These are phyloP conservation scores for Suhomyces sp. DNA, from an alignment of 805 yeast genomes.

Conservation along the genomic window DNA sequence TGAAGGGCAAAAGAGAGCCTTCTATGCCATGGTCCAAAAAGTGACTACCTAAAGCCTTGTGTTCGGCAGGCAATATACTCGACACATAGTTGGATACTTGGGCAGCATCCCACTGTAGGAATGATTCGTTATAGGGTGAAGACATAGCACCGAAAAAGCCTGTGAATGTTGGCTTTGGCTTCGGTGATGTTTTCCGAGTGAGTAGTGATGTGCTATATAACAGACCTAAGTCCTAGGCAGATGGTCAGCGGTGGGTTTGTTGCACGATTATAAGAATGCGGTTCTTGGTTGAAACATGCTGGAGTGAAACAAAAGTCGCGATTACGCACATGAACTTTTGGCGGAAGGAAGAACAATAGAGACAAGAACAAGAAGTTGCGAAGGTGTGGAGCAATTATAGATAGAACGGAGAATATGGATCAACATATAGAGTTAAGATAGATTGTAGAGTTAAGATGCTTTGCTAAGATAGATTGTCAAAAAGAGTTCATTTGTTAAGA, in stretches of 20 bases:
- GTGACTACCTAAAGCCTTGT: constrained; percentile 17
- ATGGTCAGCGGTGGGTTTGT: not conserved
- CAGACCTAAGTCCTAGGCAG: not conserved
- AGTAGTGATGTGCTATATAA: not conserved
- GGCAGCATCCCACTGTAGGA: constrained; percentile 44
- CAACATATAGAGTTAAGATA: no score
- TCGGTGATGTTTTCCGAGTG: not conserved
- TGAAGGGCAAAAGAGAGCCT: constrained; percentile 68
- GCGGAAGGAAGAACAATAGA: not conserved
- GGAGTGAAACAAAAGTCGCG: not conserved
- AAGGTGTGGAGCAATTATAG: not conserved
- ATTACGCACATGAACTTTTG: constrained; percentile 1
- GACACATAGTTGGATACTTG: constrained; percentile 39
- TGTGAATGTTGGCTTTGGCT: not conserved
- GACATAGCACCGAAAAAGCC: constrained; percentile 2
- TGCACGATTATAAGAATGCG: not conserved
- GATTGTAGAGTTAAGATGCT: no score
- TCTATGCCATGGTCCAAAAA: constrained; percentile 62
- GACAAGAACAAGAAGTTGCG: not conserved
- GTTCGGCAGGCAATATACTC: constrained; percentile 21
- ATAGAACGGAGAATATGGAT: not conserved
- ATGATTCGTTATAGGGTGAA: constrained; percentile 26
- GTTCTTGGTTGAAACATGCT: not conserved
- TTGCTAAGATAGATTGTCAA: no score
- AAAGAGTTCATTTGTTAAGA: no score